Conservation (phyloP, 257 asterid species). For the Plantago elongata region DNA sequence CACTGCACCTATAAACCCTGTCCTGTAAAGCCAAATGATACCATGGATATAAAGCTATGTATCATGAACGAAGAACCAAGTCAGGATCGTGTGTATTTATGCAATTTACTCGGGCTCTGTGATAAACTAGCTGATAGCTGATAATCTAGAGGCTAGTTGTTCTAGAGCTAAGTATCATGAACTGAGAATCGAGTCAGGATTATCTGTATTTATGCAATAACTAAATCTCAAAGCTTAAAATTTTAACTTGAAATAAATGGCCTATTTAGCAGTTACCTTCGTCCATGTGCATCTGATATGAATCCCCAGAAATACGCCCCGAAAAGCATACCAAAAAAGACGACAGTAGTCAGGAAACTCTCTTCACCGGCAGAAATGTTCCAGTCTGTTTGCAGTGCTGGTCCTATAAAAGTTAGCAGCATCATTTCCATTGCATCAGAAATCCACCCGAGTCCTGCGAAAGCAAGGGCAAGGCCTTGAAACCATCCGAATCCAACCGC, state of each 20-base stretch:
- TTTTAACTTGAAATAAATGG: no score
- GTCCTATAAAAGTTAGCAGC: constrained; percentile 30
- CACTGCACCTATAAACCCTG: constrained; percentile 8
- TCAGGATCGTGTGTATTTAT: no score
- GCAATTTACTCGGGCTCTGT: no score
- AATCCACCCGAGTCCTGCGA: constrained; percentile 25
- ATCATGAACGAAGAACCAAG: neutral
- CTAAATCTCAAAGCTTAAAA: neutral
- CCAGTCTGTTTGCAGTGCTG: constrained; percentile 29
- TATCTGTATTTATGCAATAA: neutral
- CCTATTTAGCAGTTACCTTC: constrained; percentile 20
- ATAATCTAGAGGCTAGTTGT: neutral
- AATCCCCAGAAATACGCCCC: constrained; percentile 34
- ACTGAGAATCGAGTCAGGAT: no score
- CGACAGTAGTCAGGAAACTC: constrained; percentile 24
- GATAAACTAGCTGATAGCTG: no score
- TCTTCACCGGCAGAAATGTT: constrained; percentile 26
- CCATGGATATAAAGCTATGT: no score
- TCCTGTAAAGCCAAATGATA: constrained; percentile 13
- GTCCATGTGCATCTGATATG: constrained; percentile 26
- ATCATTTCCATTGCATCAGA: constrained; percentile 28
- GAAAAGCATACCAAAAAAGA: constrained; percentile 31
- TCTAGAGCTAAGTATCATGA: neutral
- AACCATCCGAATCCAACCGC: constrained; percentile 20
- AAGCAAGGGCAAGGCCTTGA: constrained; percentile 21